A percentile compares a stretch with the other conserved stretches of the same genome.
These are phyloP conservation scores for Talaromyces sp. DNA, from an alignment of 2,329 filamentous ascomycete species.

Conservation along the genomic window DNA sequence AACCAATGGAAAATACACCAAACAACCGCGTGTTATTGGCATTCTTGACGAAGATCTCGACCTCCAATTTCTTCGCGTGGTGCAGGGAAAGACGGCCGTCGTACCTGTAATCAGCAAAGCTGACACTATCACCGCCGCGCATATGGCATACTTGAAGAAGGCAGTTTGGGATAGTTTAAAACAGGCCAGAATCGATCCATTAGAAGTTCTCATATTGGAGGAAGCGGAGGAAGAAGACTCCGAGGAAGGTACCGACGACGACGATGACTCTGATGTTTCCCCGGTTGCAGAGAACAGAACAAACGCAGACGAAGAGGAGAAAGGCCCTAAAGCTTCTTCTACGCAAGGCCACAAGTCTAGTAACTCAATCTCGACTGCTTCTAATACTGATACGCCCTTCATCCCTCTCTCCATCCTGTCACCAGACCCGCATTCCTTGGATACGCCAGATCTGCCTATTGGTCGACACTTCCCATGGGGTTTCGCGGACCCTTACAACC, in stretches of 20 bases:
- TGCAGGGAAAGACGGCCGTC: constrained; percentile 90
- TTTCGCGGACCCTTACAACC: constrained; percentile 88
- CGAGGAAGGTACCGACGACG: constrained; percentile 44
- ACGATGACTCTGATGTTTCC: constrained; percentile 31
- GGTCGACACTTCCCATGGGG: constrained; percentile 95
- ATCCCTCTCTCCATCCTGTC: constrained; percentile 90
- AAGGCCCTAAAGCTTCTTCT: constrained; percentile 5
- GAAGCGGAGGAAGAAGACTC: constrained; percentile 63
- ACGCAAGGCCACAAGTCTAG: constrained; percentile 8
- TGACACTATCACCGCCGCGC: constrained; percentile 89
- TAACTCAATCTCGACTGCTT: constrained; percentile 16
- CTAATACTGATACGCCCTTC: constrained; percentile 52
- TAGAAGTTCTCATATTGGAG: constrained; percentile 79
- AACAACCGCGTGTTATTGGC: constrained; percentile 48
- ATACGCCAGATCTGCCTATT: constrained; percentile 50
- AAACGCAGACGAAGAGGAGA: constrained; percentile 22
- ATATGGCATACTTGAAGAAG: constrained; percentile 89
- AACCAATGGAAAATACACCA: constrained; percentile 45
- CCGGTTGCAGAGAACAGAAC: constrained; percentile 19
- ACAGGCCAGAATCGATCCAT: constrained; percentile 76
- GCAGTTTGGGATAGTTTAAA: constrained; percentile 85
- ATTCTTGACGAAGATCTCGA: constrained; percentile 84
- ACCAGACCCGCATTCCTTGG: constrained; percentile 72
- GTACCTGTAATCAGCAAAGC: constrained; percentile 95
- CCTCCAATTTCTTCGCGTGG: constrained; percentile 77